Conservation (phyloP, 305 asterid species). For the Salvia sclarea region DNA sequence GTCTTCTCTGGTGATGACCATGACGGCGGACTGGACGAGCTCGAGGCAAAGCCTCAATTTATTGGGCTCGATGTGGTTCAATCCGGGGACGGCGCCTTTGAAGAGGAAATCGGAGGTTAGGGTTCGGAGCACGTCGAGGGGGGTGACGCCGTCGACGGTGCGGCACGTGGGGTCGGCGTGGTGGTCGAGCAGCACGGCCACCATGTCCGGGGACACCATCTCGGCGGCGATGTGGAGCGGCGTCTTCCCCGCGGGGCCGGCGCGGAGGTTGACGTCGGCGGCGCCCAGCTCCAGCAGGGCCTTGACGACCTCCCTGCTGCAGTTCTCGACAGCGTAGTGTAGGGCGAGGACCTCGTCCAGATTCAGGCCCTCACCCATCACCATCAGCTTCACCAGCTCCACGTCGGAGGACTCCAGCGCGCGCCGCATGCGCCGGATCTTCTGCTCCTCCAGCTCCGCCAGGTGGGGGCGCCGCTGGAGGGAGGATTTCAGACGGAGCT, state of each 20-base stretch:
- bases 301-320: conserved; percentile 78
- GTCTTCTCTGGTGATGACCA: conserved; percentile 86
- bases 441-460: conserved; percentile 77
- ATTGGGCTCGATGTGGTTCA: conserved; percentile 77
- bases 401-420: conserved; percentile 92
- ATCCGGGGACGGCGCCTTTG: conserved; percentile 85
- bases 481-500: conserved; percentile 72
- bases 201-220: conserved; percentile 97
- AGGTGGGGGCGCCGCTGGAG: conserved; percentile 46
- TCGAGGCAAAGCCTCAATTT: conserved; percentile 85
- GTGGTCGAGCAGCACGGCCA: conserved; percentile 81
- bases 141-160: conserved; percentile 69
- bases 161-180: conserved; percentile 86
- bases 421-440: conserved; percentile 82
- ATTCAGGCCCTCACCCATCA: conserved; percentile 92
- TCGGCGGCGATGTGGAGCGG: conserved; percentile 84
- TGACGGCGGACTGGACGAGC: conserved; percentile 81
- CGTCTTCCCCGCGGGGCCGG: conserved; percentile 69
- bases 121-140: conserved; percentile 79
- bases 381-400: conserved; percentile 91
- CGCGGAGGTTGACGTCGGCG: conserved; percentile 77
- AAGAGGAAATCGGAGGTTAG: conserved; percentile 87
- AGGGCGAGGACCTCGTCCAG: conserved; percentile 78
- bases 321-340: conserved; percentile 79
- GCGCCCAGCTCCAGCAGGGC: conserved; percentile 88